These are phyloP conservation scores for Synchytrium microbalum DNA, from an alignment of 371 early-diverging fungal species.

Conservation along the genomic window DNA sequence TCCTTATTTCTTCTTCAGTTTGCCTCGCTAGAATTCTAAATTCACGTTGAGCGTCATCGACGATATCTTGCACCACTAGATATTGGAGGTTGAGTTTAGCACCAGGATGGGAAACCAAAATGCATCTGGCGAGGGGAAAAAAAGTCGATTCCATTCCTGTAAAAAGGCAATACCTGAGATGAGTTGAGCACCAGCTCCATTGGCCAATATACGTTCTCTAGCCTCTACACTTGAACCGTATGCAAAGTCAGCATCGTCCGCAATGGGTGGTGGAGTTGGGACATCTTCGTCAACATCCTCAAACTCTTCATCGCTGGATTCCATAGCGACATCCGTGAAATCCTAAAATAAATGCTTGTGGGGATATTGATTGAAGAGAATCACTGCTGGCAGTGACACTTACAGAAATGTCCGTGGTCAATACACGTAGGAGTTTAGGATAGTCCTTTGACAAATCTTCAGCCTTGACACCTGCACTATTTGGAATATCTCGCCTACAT, in stretches of 20 bases:
- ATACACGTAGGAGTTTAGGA: background rate
- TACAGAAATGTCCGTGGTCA: background rate
- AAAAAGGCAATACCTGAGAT: background rate
- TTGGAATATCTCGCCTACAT: constrained; percentile 54
- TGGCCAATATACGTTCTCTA: background rate
- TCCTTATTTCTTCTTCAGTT: background rate
- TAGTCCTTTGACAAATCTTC: background rate
- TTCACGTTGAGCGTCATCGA: background rate
- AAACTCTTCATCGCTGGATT: background rate
- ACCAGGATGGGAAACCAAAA: background rate
- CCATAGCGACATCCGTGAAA: background rate
- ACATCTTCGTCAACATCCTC: constrained; percentile 1
- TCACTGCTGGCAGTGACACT: background rate
- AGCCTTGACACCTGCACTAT: background rate
- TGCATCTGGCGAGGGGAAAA: too few species aligned
- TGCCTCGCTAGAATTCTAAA: background rate
- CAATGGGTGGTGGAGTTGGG: background rate
- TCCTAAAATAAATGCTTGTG: background rate
- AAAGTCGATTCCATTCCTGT: too few species aligned
- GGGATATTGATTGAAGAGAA: background rate
- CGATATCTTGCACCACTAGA: background rate
- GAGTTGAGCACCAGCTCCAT: background rate
- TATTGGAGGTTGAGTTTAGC: background rate
- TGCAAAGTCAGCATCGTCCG: background rate
- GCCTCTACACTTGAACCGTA: background rate